Evolutionary conservation across 805 yeast genomes (phyloP).

Genomic region (Lachancea kluyveri): DNA sequence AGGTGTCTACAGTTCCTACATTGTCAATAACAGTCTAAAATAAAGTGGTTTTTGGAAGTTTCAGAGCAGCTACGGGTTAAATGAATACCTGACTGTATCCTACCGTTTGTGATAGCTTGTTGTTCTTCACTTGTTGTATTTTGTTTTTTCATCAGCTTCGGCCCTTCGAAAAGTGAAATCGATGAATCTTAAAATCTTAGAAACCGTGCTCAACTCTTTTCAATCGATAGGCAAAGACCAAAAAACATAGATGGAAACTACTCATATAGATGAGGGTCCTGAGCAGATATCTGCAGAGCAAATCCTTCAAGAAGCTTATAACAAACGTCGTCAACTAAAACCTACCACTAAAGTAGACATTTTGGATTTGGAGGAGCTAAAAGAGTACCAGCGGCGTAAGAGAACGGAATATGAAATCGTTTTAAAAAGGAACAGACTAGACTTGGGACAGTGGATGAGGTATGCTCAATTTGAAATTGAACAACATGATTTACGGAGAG

Average conservation of each 20-base stretch:
- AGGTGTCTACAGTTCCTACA: too few relatives aligned
- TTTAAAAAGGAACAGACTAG: constrained; percentile 75
- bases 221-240: too few relatives aligned
- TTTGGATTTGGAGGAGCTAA: constrained; percentile 73
- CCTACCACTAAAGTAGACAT: constrained; percentile 37
- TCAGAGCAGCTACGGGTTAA: too few relatives aligned
- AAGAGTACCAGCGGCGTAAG: constrained; percentile 67
- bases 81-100: too few relatives aligned
- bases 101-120: too few relatives aligned
- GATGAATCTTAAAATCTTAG: too few relatives aligned
- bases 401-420: constrained; percentile 82
- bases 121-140: too few relatives aligned
- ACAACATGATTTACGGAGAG: constrained; percentile 71
- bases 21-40: too few relatives aligned
- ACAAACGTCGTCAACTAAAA: constrained; percentile 34
- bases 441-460: constrained; percentile 83
- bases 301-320: constrained; percentile 56
- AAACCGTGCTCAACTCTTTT: too few relatives aligned
- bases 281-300: constrained; percentile 64
- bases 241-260: neutral
- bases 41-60: too few relatives aligned
- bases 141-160: too few relatives aligned
- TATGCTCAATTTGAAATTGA: constrained; percentile 85
- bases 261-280: constrained; percentile 21
- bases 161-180: too few relatives aligned